Base-by-base conservation (phyloP, 495 filamentous ascomycete species). In the Aeminium ludgeri region DNA sequence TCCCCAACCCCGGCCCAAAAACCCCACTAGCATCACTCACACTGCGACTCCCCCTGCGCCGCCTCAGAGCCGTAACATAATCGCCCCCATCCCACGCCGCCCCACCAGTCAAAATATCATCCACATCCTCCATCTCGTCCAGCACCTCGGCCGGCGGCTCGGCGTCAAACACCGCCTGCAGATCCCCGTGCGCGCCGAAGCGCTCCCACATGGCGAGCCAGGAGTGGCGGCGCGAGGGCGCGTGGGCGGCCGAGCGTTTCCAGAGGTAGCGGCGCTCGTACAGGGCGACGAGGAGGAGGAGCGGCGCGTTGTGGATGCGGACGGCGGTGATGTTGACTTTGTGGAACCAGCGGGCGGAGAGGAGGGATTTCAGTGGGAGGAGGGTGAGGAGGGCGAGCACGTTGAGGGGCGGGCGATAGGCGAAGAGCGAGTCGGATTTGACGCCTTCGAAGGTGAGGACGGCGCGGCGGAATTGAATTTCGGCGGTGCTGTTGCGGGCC, bases 371-470 rank as follows among this genome's bases (percentile, higher is more conserved):
- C 36, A 83, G 64, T 1, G 78, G 78, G 5, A 79, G 61, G 17
- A 81, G 61, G 27, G 77, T 44, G 34, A 73, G 47, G 18, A 81
- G 52, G 34, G 78, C 78, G 38, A 81, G 56, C 45, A 84, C 65
- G 55, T 84, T 84, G 59, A 81, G 78, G 3, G 78, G 78, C 8
- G 78, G 76, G 34, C 72, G 68, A 50, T 82, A 84, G 18, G 78
- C 70, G 44, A 84, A 84, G 44, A 80, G 68, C 28, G 75, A 69
- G 44, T 83, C 78, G 50, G 67, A 68, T 48, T 84, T 84, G 44
- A 84, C 78, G 35, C 78, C 77, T 56, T 82, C 76, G 15, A 82
- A 73, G 0, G 78, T 82, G n/a, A 80, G 54, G 3, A 84, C 78
- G 2, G 78, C 73, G 36, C 70, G 67, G 38, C 76, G 67, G 53